phyloP scores from a whole-genome alignment of 2,329 filamentous ascomycete genomes.

The Septoria linicola region DNA sequence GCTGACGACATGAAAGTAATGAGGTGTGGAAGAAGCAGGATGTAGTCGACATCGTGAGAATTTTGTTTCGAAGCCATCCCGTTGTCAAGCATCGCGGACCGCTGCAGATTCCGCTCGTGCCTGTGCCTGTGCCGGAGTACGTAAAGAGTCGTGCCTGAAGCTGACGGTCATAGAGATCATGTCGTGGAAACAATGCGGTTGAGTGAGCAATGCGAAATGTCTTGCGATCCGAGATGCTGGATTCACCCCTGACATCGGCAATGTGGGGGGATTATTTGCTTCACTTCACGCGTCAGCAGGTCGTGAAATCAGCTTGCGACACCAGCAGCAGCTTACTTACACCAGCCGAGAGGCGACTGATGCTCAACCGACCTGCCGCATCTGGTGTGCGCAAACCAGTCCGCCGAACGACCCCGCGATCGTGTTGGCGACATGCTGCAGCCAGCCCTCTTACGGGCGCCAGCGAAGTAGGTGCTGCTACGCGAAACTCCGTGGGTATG shows the following conservation, averaged over 20 bases:
- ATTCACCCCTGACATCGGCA: no score
- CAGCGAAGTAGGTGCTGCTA: conserved; percentile 4
- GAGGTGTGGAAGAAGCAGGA: not conserved
- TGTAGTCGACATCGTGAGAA: conserved; percentile 1
- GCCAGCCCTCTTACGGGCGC: conserved; percentile 4
- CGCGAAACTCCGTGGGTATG: not conserved
- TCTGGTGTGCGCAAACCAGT: conserved; percentile 5
- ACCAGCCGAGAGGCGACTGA: conserved; percentile 17
- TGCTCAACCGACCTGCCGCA: conserved; percentile 13
- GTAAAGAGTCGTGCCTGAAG: conserved; percentile 1
- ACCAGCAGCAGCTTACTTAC: conserved; percentile 3
- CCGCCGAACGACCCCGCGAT: conserved; percentile 2
- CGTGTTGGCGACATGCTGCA: conserved; percentile 4
- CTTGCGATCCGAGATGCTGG: not conserved
- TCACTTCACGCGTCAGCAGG: conserved; percentile 19
- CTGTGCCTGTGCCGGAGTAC: conserved; percentile 3
- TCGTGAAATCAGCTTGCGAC: not conserved
- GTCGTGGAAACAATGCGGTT: conserved; percentile 7
- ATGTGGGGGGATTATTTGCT: no score
- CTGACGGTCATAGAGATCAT: not conserved
- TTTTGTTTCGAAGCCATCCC: conserved; percentile 8
- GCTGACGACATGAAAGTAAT: conserved; percentile 3
- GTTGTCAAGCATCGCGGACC: conserved; percentile 10
- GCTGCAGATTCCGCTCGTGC: conserved; percentile 4
- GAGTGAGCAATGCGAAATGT: not conserved